Evolutionary conservation across 495 filamentous ascomycete species (phyloP).

Genomic region (Ascodesmis nigricans): DNA sequence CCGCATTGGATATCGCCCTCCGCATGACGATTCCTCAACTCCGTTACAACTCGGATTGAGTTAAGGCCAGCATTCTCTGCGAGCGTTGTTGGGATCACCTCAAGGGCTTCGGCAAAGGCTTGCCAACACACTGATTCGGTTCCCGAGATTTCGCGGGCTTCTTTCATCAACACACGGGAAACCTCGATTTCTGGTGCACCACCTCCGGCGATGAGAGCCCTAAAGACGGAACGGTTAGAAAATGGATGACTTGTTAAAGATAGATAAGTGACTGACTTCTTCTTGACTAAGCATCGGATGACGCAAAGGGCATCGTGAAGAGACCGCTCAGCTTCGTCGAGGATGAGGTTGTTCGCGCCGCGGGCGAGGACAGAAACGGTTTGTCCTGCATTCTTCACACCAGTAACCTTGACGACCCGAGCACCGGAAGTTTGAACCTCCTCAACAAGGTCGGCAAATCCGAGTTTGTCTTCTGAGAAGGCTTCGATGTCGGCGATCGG

Average conservation of each 20-base stretch:
- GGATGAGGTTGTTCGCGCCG: conserved; percentile 80
- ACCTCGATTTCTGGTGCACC: conserved; percentile 93
- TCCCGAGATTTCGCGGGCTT: conserved; percentile 60
- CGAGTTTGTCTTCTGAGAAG: conserved; percentile 97
- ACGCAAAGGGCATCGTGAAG: conserved; percentile 95
- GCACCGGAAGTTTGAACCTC: conserved; percentile 71
- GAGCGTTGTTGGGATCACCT: conserved; percentile 88
- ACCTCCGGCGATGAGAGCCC: conserved; percentile 79
- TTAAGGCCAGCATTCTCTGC: conserved; percentile 95
- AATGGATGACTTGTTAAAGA: not conserved
- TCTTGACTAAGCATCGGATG: conserved; percentile 94
- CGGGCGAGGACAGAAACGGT: conserved; percentile 87
- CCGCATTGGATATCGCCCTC: conserved; percentile 88
- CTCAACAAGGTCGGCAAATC: conserved; percentile 84
- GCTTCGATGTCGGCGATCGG: conserved; percentile 96
- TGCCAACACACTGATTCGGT: conserved; percentile 98
- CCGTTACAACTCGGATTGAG: conserved; percentile 96
- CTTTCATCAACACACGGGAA: conserved; percentile 54
- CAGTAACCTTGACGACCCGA: conserved; percentile 82
- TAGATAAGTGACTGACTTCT: conserved; percentile 32
- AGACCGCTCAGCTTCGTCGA: conserved; percentile 89
- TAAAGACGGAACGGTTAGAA: conserved; percentile 1
- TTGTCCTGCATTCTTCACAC: conserved; percentile 58
- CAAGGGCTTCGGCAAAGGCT: conserved; percentile 91
- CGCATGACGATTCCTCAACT: conserved; percentile 78